A percentile compares a stretch with the other conserved stretches of the same genome.
phyloP scores from a whole-genome alignment of 2,329 filamentous ascomycete genomes.

The Capronia americana region DNA sequence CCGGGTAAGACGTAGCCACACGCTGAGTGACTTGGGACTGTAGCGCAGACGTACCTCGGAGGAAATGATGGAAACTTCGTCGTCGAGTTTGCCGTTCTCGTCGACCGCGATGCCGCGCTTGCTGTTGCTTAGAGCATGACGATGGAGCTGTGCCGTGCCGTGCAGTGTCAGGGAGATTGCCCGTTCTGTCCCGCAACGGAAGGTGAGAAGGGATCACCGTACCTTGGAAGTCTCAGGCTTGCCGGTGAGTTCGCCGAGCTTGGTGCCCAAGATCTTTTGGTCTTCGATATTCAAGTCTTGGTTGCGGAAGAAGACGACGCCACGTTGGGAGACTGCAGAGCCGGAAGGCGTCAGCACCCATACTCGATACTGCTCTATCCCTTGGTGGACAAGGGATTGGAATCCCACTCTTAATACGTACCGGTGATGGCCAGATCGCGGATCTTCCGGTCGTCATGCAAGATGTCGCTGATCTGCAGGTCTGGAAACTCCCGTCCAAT shows the following conservation, averaged over 20 bases:
- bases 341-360: background rate
- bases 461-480: constrained; percentile 61
- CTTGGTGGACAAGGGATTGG: background rate
- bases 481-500: constrained; percentile 57
- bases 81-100: constrained; percentile 54
- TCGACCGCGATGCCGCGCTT: constrained; percentile 53
- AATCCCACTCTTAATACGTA: constrained; percentile 44
- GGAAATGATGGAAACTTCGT: constrained; percentile 59
- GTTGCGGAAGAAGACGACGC: constrained; percentile 62
- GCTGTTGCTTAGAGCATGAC: constrained; percentile 58
- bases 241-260: constrained; percentile 55
- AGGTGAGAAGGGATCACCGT: background rate
- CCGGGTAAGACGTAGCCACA: background rate
- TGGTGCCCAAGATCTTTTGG: constrained; percentile 60
- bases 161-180: background rate
- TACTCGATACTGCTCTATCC: background rate
- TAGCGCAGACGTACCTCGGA: constrained; percentile 44
- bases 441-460: constrained; percentile 68
- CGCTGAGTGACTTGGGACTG: background rate
- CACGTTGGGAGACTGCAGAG: constrained; percentile 55
- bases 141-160: constrained; percentile 42
- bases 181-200: too few species aligned
- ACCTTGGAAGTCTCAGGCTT: constrained; percentile 53
- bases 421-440: constrained; percentile 71
- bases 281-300: constrained; percentile 58